Evolutionary conservation across 495 filamentous ascomycete genomes (phyloP).

Genomic region (Thozetella sp.): DNA sequence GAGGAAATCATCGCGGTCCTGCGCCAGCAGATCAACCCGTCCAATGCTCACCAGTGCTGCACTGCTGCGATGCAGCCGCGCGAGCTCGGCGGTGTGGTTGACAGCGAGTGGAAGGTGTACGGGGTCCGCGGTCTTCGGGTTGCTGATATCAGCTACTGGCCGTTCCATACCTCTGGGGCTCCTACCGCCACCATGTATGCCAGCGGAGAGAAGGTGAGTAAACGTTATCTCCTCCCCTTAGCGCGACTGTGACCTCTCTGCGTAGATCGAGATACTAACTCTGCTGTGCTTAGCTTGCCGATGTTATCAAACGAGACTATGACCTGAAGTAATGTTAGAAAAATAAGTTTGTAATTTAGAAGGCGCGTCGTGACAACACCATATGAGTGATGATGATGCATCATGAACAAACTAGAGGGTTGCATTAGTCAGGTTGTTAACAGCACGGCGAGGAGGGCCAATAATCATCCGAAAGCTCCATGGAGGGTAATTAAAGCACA

Average conservation of each 20-base stretch:
- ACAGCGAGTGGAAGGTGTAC: conserved; percentile 46
- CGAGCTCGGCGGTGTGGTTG: conserved; percentile 44
- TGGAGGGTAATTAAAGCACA: too few species aligned
- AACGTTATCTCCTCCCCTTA: neutral
- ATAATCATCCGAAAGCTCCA: too few species aligned
- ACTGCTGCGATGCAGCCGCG: conserved; percentile 48
- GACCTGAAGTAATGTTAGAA: conserved; percentile 5
- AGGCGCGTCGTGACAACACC: too few species aligned
- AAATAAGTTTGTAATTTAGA: too few species aligned
- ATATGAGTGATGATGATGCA: too few species aligned
- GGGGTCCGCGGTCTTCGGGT: conserved; percentile 45
- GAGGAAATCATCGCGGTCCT: conserved; percentile 25
- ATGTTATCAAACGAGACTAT: conserved; percentile 26
- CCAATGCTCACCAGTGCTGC: conserved; percentile 34
- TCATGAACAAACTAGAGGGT: too few species aligned
- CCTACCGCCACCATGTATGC: conserved; percentile 51
- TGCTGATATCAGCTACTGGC: conserved; percentile 34
- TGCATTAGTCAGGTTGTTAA: too few species aligned
- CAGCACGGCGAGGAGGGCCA: too few species aligned
- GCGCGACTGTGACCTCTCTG: neutral
- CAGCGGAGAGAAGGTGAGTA: conserved; percentile 47
- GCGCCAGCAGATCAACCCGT: conserved; percentile 26
- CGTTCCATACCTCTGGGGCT: conserved; percentile 42
- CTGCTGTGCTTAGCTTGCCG: conserved; percentile 15
- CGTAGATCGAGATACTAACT: neutral